Evolutionary conservation across 306 rosid genomes (phyloP), one percentile per base, ranked within the genome.

Genomic region (Potentilla sterilis): DNA sequence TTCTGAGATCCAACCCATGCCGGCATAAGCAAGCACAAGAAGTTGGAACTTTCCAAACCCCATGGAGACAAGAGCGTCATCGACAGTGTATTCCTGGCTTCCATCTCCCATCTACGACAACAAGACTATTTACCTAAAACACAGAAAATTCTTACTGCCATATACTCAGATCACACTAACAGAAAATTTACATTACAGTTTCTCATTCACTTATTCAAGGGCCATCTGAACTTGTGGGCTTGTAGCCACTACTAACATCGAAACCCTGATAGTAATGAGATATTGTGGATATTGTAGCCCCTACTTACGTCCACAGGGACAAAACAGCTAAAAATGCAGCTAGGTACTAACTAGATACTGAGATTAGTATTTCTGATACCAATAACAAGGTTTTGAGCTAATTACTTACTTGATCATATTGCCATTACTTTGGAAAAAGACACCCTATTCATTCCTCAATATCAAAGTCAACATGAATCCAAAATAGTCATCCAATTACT

Each of bases 1-100:
- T 85, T 95, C 99, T 64, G 99, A 90, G 71, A 89, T 43, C 97
- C 99, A 95, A 67, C 96, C 97, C 87, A 92, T 79, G 73, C 99
- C 99, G 4, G 99, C 99, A 77, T 95, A 95, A 71, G 48, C 83
- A 68, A 95, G 96, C 79, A 95, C 97, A 4, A 92, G 80, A 24
- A 90, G 76, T 81, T 95, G 99, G 83, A 90, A 95, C 6, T 86
- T 87, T 73, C 97, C 99, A 81, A 92, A 95, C 76, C 99, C 97
- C 86, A 86, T 54, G 74, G 85, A 80, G 22, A 82, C 46, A 74
- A 92, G 97, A 78, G 99, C 97, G 32, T 92, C 97, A 24, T 92
- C 99, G 41, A 95, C 93, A 6, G 92, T 95, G 86, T 82, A 85
- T 72, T 78, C 77, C 54, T 34, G 62, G 42, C 69, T 75, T 59